Base-by-base conservation (phyloP, 129 eudicot species). In the Escallonia rubra region DNA sequence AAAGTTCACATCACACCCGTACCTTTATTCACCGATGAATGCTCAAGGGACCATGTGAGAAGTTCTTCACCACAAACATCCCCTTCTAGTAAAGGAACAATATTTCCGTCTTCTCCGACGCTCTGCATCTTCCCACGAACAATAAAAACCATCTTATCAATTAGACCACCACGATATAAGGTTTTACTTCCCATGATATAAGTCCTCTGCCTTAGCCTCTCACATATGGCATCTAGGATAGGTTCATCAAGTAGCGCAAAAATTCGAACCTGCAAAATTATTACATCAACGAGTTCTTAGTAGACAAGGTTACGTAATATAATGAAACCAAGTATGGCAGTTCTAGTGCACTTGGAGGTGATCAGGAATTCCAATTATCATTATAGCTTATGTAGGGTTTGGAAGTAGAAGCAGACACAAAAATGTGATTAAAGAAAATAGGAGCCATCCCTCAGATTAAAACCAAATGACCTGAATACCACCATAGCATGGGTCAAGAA, bases 51-150 rank as follows among this genome's bases (percentile, higher is more conserved):
- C 92, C 95, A 87, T 13, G 48, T 82, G 43, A 90, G 91, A 62
- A 90, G 97, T 79, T 90, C 97, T 82, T 90, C 97, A 9, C 97
- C 97, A 65, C 92, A 87, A 65, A 73, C 89, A 72, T 82, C 91
- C 41, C 95, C 92, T 64, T 90, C 97, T 0, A 71, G 50, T 69
- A 87, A 69, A 10, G 84, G 79, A 49, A 66, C 76, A 42, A 0
- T 52, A 65, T 57, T 73, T 39, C 71, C 77, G 64, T 87, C 97
- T 69, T 82, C 80, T 43, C 86, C 97, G 4, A 68, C 59, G 77
- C 89, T 87, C 61, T 79, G 79, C 84, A 90, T 76, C 50, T 82
- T 80, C 53, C 97, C 97, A 15, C 95, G 78, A 48, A 90, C 85
- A 71, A 90, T 82, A 60, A 90, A 90, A 4, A 90, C 85, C 91